Evolutionary conservation across 2,329 filamentous ascomycete species (phyloP).

Genomic region (Annulohypoxylon truncatum): DNA sequence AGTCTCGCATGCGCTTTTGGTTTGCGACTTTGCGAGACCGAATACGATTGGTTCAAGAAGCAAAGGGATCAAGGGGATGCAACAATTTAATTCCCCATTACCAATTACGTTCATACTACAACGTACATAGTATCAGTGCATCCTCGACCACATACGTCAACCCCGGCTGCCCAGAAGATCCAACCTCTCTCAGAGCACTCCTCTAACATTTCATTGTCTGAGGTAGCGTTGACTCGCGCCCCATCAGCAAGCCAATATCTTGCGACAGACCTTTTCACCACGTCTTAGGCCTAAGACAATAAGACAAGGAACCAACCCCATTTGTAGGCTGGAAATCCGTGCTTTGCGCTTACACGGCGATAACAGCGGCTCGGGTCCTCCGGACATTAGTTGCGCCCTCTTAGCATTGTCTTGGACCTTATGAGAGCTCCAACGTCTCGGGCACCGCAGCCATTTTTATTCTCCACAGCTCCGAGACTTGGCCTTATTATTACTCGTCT

Average conservation of each 20-base stretch:
- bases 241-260: conserved; percentile 18
- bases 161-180: not conserved
- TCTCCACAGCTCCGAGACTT: conserved; percentile 32
- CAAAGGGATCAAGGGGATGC: not conserved
- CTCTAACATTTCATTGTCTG: conserved; percentile 17
- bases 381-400: conserved; percentile 34
- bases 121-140: not conserved
- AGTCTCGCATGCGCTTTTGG: conserved; percentile 5
- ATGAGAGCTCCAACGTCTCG: conserved; percentile 36
- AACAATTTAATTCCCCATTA: conserved; percentile 9
- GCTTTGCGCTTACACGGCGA: conserved; percentile 24
- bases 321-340: conserved; percentile 5
- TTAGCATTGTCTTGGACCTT: conserved; percentile 26
- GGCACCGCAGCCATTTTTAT: conserved; percentile 28
- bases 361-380: conserved; percentile 34
- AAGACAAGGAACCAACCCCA: conserved; percentile 2
- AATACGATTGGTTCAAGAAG: conserved; percentile 24
- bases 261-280: conserved; percentile 5
- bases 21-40: not conserved
- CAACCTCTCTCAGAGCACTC: conserved; percentile 13
- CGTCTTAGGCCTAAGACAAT: conserved; percentile 6
- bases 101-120: not conserved
- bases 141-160: conserved; percentile 12
- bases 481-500: conserved; percentile 16
- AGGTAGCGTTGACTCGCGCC: conserved; percentile 12